Conservation (phyloP, 331 rosid genomes). For the Pyrus hybrid region DNA sequence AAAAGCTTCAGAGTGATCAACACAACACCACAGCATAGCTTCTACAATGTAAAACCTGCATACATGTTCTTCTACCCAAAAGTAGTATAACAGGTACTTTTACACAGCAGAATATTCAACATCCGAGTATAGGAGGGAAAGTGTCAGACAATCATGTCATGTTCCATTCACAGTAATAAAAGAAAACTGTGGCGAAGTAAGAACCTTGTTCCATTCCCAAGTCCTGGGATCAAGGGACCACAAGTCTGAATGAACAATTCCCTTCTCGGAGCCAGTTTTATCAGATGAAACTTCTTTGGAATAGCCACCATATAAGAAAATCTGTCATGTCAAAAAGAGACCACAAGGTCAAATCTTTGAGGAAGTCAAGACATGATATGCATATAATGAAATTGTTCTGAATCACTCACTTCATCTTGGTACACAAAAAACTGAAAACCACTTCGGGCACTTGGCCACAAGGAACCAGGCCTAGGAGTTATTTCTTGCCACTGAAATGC, state of each 20-base stretch:
- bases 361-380: background rate
- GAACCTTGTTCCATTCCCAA: constrained; percentile 99
- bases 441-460: constrained; percentile 97
- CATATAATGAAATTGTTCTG: background rate
- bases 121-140: background rate
- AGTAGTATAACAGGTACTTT: background rate
- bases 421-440: constrained; percentile 87
- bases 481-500: constrained; percentile 89
- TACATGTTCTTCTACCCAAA: background rate
- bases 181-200: background rate
- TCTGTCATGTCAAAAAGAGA: constrained; percentile 42
- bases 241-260: constrained; percentile 85
- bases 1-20: background rate
- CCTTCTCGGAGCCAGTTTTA: constrained; percentile 72
- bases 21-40: background rate
- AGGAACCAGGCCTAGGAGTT: constrained; percentile 86
- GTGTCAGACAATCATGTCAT: background rate
- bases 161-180: background rate
- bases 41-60: background rate
- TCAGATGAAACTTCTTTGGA: constrained; percentile 88
- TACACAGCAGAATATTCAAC: background rate
- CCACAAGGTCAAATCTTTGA: background rate
- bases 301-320: constrained; percentile 94
- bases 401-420: constrained; percentile 82
- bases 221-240: constrained; percentile 98